Conservation (phyloP, 768 basidiomycete genomes). For the Kwoniella mangroviensis region DNA sequence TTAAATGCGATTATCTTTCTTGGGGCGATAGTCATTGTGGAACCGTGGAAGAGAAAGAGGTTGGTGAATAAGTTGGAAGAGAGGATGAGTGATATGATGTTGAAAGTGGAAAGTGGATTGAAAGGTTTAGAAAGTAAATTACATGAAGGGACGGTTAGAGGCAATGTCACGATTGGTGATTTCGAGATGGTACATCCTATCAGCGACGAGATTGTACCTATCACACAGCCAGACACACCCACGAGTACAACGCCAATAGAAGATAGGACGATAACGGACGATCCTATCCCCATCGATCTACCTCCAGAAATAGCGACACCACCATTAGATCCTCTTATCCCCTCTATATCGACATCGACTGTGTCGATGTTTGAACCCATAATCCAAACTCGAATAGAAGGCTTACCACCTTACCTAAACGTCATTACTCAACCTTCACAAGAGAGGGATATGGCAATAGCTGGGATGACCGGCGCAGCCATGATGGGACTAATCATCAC, state of each 20-base stretch:
- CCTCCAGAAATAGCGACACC: background rate
- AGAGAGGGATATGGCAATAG: slow-evolving; percentile 26
- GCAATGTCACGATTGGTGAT: slow-evolving; percentile 4
- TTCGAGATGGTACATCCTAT: background rate
- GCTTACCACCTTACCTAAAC: slow-evolving; percentile 26
- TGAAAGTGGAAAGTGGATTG: slow-evolving; percentile 61
- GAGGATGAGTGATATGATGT: slow-evolving; percentile 67
- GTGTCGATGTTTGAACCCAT: slow-evolving; percentile 1
- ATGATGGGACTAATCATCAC: slow-evolving; percentile 7
- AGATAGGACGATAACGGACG: background rate
- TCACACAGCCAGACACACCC: background rate
- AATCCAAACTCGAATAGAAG: slow-evolving; percentile 4
- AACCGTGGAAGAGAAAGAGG: slow-evolving; percentile 91
- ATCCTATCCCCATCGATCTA: background rate
- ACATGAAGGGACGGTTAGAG: background rate
- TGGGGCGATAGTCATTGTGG: slow-evolving; percentile 84
- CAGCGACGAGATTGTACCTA: background rate
- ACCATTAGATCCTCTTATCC: background rate
- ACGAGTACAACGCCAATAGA: background rate
- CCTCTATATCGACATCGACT: background rate
- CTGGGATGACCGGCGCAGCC: slow-evolving; percentile 20
- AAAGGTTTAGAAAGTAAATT: slow-evolving; percentile 22
- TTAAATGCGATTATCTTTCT: slow-evolving; percentile 91
- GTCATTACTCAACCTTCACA: slow-evolving; percentile 21
- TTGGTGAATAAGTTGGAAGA: slow-evolving; percentile 87